These are phyloP conservation scores for Crucibulum laeve DNA, from an alignment of 768 basidiomycete genomes.

Conservation along the genomic window DNA sequence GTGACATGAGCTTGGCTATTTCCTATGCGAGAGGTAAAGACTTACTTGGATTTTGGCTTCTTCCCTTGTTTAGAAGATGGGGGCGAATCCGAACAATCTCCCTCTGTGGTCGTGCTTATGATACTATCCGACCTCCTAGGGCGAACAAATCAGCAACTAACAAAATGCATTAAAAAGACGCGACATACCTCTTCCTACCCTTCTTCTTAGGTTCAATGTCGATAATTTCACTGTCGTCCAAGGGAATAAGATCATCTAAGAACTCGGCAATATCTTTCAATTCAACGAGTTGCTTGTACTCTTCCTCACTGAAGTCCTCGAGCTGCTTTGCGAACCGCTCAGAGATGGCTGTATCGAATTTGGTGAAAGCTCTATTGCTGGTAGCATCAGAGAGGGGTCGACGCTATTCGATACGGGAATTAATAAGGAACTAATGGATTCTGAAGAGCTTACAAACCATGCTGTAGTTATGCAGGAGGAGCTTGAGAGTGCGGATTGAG, in stretches of 20 bases:
- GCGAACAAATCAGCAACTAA: not conserved
- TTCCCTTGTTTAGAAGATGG: constrained; percentile 21
- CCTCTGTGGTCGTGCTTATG: constrained; percentile 37
- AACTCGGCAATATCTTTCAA: constrained; percentile 65
- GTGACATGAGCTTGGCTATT: not conserved
- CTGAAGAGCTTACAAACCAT: constrained; percentile 32
- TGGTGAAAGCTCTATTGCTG: constrained; percentile 64
- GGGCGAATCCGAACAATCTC: constrained; percentile 27
- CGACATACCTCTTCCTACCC: constrained; percentile 44
- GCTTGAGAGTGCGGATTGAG: constrained; percentile 57
- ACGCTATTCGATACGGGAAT: constrained; percentile 17
- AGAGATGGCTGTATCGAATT: constrained; percentile 60
- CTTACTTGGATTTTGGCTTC: constrained; percentile 39
- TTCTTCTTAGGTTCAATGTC: constrained; percentile 34
- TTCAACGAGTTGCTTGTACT: constrained; percentile 59
- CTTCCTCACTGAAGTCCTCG: constrained; percentile 67
- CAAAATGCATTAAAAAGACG: not conserved
- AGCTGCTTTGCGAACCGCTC: constrained; percentile 75
- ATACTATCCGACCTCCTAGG: constrained; percentile 59
- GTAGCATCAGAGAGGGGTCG: constrained; percentile 47
- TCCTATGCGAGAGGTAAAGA: constrained; percentile 1
- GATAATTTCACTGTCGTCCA: constrained; percentile 55
- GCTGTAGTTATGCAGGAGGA: constrained; percentile 56
- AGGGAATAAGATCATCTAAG: constrained; percentile 66
- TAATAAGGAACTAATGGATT: not conserved